These are phyloP conservation scores for Dianthus caryophyllus DNA, from an alignment of 148 eudicot genomes.

Conservation along the genomic window DNA sequence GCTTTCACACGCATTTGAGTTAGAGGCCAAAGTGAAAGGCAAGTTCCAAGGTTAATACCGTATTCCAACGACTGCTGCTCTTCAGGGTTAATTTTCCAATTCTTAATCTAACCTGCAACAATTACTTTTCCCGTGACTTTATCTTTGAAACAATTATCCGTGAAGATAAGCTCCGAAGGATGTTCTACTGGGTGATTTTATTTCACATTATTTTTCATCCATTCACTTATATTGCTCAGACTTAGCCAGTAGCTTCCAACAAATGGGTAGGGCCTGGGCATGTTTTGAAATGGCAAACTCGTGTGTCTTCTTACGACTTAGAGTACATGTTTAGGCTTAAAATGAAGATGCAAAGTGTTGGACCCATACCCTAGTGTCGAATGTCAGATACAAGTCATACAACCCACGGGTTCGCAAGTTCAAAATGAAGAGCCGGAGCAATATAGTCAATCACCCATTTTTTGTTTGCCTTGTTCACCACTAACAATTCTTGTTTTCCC, in stretches of 20 bases:
- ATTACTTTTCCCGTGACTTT: background rate
- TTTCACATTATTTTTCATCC: background rate
- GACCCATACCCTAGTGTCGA: background rate
- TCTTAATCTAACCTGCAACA: background rate
- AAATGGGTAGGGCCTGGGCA: background rate
- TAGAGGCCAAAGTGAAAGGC: conserved; percentile 66
- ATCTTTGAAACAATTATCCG: conserved; percentile 8
- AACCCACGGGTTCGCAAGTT: no score
- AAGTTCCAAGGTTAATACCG: conserved; percentile 66
- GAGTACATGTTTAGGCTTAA: no score
- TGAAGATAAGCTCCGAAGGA: conserved; percentile 61
- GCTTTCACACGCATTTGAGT: conserved; percentile 66
- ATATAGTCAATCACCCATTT: background rate
- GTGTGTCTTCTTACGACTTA: background rate
- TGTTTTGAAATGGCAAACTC: background rate
- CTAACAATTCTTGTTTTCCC: conserved; percentile 16
- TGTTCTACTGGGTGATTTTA: conserved; percentile 62
- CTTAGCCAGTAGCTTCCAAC: background rate
- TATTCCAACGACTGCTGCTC: conserved; percentile 70
- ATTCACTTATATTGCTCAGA: background rate
- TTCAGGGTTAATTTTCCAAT: conserved; percentile 51
- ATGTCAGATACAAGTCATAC: background rate
- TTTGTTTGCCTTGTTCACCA: conserved; percentile 3
- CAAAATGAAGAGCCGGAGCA: no score
- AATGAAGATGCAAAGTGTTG: background rate